These are phyloP conservation scores for Diaporthe australafricana DNA, from an alignment of 2,329 filamentous ascomycete genomes.

Conservation along the genomic window DNA sequence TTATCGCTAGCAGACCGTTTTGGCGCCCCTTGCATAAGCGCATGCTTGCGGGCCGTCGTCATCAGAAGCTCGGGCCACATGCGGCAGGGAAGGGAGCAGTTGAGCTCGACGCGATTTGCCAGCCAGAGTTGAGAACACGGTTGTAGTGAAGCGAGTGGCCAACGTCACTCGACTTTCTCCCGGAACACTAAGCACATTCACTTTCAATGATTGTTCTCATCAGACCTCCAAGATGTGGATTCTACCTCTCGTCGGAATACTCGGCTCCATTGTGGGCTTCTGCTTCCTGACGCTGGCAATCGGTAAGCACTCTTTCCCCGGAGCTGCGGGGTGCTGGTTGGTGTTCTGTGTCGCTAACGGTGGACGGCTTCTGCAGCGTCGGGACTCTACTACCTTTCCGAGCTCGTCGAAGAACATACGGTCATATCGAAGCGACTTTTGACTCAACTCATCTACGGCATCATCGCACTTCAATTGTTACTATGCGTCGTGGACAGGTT, in stretches of 20 bases:
- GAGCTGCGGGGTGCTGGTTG: background rate
- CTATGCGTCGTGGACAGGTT: conserved; percentile 88
- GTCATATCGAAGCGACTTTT: conserved; percentile 91
- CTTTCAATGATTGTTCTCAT: conserved; percentile 7
- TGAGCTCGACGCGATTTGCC: conserved; percentile 34
- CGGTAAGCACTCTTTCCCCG: conserved; percentile 61
- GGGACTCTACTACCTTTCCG: conserved; percentile 98
- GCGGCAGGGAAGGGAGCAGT: conserved; percentile 28
- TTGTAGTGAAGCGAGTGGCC: conserved; percentile 12
- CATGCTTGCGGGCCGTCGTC: conserved; percentile 1
- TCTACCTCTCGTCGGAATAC: conserved; percentile 89
- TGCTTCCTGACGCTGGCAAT: conserved; percentile 95
- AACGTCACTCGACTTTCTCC: conserved; percentile 20
- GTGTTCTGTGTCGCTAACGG: background rate
- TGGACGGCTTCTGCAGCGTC: conserved; percentile 69
- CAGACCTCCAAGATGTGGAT: conserved; percentile 81
- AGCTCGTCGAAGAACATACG: conserved; percentile 97
- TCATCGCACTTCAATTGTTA: conserved; percentile 79
- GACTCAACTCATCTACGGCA: conserved; percentile 83
- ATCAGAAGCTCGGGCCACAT: conserved; percentile 23
- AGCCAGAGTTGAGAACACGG: conserved; percentile 32
- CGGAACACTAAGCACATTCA: background rate
- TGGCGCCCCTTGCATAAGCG: background rate
- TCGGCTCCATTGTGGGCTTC: conserved; percentile 90
- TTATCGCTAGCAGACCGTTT: conserved; percentile 18